Evolutionary conservation across 2,329 filamentous ascomycete species (phyloP).

Genomic region (Rhynchosporium secalis): DNA sequence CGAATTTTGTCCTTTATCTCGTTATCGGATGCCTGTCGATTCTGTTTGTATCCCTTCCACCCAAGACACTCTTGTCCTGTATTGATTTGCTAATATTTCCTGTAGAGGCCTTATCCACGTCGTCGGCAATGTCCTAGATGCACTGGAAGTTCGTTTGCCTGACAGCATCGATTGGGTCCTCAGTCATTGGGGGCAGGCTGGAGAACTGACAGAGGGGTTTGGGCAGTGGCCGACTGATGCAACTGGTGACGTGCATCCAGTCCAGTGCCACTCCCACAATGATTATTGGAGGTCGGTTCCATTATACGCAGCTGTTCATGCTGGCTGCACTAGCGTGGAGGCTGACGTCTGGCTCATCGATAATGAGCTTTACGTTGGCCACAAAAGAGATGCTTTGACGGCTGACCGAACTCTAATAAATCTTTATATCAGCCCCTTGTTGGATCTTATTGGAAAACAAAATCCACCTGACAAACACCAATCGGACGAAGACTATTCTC

Average conservation of each 20-base stretch:
- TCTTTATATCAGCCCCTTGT: slow-evolving; percentile 65
- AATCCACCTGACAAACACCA: slow-evolving; percentile 51
- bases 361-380: slow-evolving; percentile 62
- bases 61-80: no score
- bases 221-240: slow-evolving; percentile 52
- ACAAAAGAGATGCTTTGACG: slow-evolving; percentile 56
- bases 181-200: slow-evolving; percentile 42
- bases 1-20: no score
- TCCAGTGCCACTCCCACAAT: slow-evolving; percentile 67
- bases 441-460: slow-evolving; percentile 56
- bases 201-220: slow-evolving; percentile 43
- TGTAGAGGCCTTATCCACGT: no score
- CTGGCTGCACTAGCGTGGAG: slow-evolving; percentile 64
- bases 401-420: slow-evolving; percentile 57
- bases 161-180: slow-evolving; percentile 36
- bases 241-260: slow-evolving; percentile 53
- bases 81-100: no score
- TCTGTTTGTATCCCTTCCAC: no score
- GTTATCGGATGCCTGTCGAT: no score
- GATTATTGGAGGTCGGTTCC: slow-evolving; percentile 68
- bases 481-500: slow-evolving; percentile 43
- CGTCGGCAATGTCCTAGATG: no score
- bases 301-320: slow-evolving; percentile 59
- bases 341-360: slow-evolving; percentile 67
- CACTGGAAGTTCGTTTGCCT: not conserved